phyloP scores from a whole-genome alignment of 805 yeast species.

The Alloascoidea hylecoeti region DNA sequence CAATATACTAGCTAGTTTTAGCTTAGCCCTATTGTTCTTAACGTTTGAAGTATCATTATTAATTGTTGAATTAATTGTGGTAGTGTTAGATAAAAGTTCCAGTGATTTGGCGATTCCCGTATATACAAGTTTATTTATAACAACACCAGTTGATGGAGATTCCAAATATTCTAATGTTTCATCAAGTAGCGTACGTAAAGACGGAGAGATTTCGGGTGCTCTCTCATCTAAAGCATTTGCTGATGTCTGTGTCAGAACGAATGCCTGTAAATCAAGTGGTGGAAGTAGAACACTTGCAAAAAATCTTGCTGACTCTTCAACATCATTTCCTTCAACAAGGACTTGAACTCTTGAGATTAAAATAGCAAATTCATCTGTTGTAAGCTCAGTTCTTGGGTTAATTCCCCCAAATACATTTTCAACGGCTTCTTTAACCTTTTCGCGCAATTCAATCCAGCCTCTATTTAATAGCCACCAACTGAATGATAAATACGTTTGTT shows the following conservation, averaged over 20 bases:
- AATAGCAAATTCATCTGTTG: conserved; percentile 42
- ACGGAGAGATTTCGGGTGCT: conserved; percentile 4
- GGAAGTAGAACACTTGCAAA: conserved; percentile 26
- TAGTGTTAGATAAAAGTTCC: conserved; percentile 11
- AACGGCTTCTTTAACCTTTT: conserved; percentile 41
- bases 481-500: conserved; percentile 45
- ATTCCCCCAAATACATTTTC: conserved; percentile 43
- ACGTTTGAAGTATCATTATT: not conserved
- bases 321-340: not conserved
- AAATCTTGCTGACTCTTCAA: conserved; percentile 11
- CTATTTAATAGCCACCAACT: conserved; percentile 91
- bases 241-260: conserved; percentile 36
- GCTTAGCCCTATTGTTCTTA: not conserved
- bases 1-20: conserved; percentile 52
- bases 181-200: conserved; percentile 20
- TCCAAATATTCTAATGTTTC: conserved; percentile 28
- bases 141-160: conserved; percentile 22
- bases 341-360: conserved; percentile 24
- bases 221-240: conserved; percentile 5
- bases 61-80: not conserved
- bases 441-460: conserved; percentile 57
- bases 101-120: conserved; percentile 32
- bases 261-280: conserved; percentile 34
- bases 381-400: conserved; percentile 61
- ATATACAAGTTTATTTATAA: conserved; percentile 24